Evolutionary conservation across 1,284 basidiomycete genomes (phyloP), one percentile per base, ranked within the genome.

Genomic region (Inonotus obliquus): DNA sequence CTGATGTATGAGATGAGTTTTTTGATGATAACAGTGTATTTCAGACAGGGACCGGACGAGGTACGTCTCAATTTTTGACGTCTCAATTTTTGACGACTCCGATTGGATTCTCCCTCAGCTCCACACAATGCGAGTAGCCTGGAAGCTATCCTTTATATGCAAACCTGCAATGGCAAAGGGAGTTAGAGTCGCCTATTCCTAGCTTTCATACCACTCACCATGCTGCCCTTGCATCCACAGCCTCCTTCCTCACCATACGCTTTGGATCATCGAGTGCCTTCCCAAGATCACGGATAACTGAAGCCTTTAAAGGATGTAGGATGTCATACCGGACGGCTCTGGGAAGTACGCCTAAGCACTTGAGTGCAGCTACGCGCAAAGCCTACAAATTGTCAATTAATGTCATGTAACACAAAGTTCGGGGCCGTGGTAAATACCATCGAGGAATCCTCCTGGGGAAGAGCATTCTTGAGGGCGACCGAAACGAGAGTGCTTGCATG

Each of bases 231-330:
- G 93, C 88, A 69, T 93, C 86, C 5, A 98, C 96, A 0, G 94
- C 95, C 68, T 91, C 91, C 68, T 85, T 87, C 48, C 95, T 79
- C 7, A 98, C 94, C 0, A 75, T 75, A 63, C 89, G 79, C 69
- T 89, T 90, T 2, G 90, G 89, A 74, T 98, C 96, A 71, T 98
- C 96, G 51, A 97, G 73, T 9, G 81, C 83, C 61, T 78, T 81
- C 0, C 81, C 88, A 27, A 99, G 79, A 60, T 89, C 85, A 38
- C 84, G 84, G 54, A 98, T 74, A 9, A 98, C 91, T 0, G 71
- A 73, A 1, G 80, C 66, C 73, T 92, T 96, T 68, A 84, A 80
- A 5, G 87, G 85, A 68, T 92, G 89, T 59, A 97, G 77, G 23
- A 87, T 76, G 67, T 92, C 88, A 72, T 91, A 95, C 53, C 88